Base-by-base conservation (phyloP, 1,284 basidiomycete species). In the Earliella scabrosa region DNA sequence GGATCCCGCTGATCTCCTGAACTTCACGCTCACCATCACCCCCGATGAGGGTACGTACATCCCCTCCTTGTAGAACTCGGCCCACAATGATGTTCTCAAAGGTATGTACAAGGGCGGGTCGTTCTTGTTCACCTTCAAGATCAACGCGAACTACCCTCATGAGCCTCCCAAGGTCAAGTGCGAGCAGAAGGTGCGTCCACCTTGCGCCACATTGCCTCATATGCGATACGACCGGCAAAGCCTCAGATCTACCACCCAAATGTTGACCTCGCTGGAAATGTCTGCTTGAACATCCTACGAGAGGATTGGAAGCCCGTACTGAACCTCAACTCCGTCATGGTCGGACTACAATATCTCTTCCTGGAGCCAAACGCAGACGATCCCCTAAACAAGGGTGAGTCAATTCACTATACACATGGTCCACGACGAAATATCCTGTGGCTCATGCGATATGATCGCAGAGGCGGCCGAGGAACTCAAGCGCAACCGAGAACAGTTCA, bases 291-390 rank as follows among this genome's bases (percentile, higher is more conserved):
- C 78, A 98, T 99, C 68, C 82, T 99, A 57, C 87, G 97, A 72
- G 97, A 99, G 79, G 97, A 99, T 77, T 99, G 97, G 97, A 99
- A 99, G 71, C 97, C 97, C 14, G 97, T 98, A 4, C 82, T 99
- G 50, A 98, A 98, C 74, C 82, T 98, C 53, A 98, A 95, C 73
- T 93, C 95, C 34, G 93, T 99, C 61, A 95, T 98, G 89, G 94
- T 98, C 62, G 97, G 97, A 34, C 77, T 99, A 57, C 96, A 99
- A 72, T 99, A 98, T 72, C 84, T 99, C 44, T 99, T 99, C 82
- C 80, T 99, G 55, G 97, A 99, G 73, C 97, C 97, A 14, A 99
- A 99, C 68, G 92, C 97, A 32, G 97, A 98, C 68, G 97, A 99
- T 76, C 97, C 97, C 23, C 73, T 99, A 66, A 99, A 99, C 82